These are phyloP conservation scores for Suzukiozyma palmioleophila DNA, from an alignment of 1,139 yeast genomes.

Conservation along the genomic window DNA sequence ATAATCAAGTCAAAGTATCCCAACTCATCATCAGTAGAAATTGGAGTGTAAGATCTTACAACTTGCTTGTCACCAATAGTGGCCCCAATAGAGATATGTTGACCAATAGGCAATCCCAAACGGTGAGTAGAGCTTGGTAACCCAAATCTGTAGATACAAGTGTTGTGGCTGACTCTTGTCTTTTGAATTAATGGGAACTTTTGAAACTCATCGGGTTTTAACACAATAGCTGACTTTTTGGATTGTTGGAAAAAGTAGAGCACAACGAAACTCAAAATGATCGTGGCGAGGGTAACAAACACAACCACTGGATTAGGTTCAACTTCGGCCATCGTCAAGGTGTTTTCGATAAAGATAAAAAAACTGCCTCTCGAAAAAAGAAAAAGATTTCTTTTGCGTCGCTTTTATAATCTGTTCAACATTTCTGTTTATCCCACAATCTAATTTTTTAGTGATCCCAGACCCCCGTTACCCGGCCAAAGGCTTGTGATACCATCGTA, in stretches of 20 bases:
- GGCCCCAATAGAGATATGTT: constrained; percentile 80
- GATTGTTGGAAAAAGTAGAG: constrained; percentile 32
- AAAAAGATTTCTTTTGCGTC: too few relatives aligned
- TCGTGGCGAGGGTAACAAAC: constrained; percentile 40
- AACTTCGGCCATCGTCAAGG: not conserved
- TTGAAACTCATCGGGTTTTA: constrained; percentile 64
- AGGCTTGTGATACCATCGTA: not conserved
- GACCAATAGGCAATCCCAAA: constrained; percentile 92
- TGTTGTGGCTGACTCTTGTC: constrained; percentile 73
- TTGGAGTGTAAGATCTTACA: constrained; percentile 91
- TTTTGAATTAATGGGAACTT: constrained; percentile 82
- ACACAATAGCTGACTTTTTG: constrained; percentile 46
- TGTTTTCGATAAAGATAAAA: not conserved
- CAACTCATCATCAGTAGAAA: constrained; percentile 76
- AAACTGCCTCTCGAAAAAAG: not conserved
- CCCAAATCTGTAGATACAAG: constrained; percentile 82
- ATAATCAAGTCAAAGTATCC: constrained; percentile 89
- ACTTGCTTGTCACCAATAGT: constrained; percentile 67
- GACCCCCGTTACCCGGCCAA: not conserved
- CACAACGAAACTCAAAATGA: constrained; percentile 35
- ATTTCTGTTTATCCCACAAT: too few relatives aligned
- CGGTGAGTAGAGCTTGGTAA: constrained; percentile 72
- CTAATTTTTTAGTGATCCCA: not conserved
- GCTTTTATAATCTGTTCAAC: too few relatives aligned
- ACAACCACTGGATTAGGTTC: constrained; percentile 37